Base-by-base conservation (phyloP, 768 basidiomycete genomes). In the Mrakia gelida region DNA sequence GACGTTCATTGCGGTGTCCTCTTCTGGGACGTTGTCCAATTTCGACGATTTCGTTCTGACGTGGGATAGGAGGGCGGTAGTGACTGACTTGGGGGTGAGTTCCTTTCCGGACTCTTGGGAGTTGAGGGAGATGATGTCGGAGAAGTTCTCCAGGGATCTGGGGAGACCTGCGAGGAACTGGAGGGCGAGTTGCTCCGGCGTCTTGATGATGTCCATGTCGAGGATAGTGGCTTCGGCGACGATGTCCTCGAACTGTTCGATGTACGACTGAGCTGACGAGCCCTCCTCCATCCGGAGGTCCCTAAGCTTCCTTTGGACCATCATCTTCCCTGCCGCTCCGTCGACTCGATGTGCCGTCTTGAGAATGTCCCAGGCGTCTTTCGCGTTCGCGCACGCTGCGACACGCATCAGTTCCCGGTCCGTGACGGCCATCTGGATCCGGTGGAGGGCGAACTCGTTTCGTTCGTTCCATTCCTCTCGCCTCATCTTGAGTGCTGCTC, bases 391-490 rank as follows among this genome's bases (percentile, higher is more conserved):
- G 65, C 28, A 28, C 28, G 28, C 65, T 34, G 28, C 28, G 65
- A 67, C 34, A 28, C 28, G 28, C 28, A 67, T 67, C 16, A 67
- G 65, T 34, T 67, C 65, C 65, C 34, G 28, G 65, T 67, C 65
- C 32, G 65, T 30, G 28, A 67, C 65, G 65, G 28, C 34, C 65
- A 67, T 67, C 65, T 67, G 65, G 18, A 67, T 67, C 65, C 30
- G 65, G 21, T 67, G 65, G 32, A 67, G 65, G 65, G 65, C 65
- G 65, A 67, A 67, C 65, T 67, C 65, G 65, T 67, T 67, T 34
- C 65, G 65, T 34, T 67, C 34, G 65, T 67, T 34, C 65, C 65
- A 67, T 28, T 67, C 65, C 65, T 67, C 65, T 28, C 34, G 18
- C 28, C 65, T 67, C 65, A 6, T 67, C 10, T 67, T 21, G 10